phyloP scores from a whole-genome alignment of 2,329 filamentous ascomycete species.

The Zymoseptoria ardabiliae region DNA sequence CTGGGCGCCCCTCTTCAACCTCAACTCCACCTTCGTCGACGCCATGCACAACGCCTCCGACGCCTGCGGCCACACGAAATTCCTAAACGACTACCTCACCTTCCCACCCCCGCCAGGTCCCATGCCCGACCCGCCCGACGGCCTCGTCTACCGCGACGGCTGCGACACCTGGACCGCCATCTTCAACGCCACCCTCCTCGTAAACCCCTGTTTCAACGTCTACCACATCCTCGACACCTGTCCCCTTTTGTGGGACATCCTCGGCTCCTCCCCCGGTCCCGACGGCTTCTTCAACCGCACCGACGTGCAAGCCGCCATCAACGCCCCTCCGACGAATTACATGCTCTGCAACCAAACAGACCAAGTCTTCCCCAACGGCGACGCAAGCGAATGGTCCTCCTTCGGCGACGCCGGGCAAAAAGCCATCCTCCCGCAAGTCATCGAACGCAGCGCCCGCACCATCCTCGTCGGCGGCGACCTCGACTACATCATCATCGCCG shows the following conservation, averaged over 20 bases:
- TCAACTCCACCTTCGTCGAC: slow-evolving; percentile 36
- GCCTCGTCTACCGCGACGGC: background rate
- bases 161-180: slow-evolving; percentile 5
- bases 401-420: slow-evolving; percentile 5
- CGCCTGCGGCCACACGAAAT: slow-evolving; percentile 30
- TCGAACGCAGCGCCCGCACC: slow-evolving; percentile 27
- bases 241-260: slow-evolving; percentile 7
- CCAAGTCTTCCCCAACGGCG: slow-evolving; percentile 15
- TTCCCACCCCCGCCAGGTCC: slow-evolving; percentile 27
- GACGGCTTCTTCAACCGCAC: slow-evolving; percentile 27
- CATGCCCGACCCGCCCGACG: slow-evolving; percentile 10
- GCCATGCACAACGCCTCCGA: slow-evolving; percentile 28
- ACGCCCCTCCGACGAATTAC: slow-evolving; percentile 25
- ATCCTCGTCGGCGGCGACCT: slow-evolving; percentile 23
- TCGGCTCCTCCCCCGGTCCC: background rate
- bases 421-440: slow-evolving; percentile 18
- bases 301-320: slow-evolving; percentile 29
- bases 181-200: background rate
- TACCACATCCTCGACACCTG: slow-evolving; percentile 25
- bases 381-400: slow-evolving; percentile 15
- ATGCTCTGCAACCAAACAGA: slow-evolving; percentile 18
- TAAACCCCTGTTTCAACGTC: slow-evolving; percentile 29
- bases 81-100: slow-evolving; percentile 43
- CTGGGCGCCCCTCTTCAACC: slow-evolving; percentile 32
- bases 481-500: slow-evolving; percentile 21